phyloP scores from a whole-genome alignment of 129 eudicot genomes.

The Escallonia herrerae region DNA sequence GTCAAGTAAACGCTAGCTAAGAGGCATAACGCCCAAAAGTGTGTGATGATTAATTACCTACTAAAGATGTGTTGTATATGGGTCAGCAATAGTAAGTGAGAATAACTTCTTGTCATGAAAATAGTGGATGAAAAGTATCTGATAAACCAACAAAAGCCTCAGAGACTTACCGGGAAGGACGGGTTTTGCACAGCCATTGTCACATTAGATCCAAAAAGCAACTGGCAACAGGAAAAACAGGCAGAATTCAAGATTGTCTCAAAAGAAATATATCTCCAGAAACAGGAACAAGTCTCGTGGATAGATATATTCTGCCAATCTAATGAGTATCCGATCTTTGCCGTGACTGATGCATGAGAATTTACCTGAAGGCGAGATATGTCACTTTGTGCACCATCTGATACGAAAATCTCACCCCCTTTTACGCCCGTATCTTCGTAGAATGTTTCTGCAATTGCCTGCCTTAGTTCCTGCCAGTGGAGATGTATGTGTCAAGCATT shows the following conservation, averaged over 20 bases:
- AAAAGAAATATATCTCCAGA: background rate
- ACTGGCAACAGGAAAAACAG: slow-evolving; percentile 1
- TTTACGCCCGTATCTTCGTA: slow-evolving; percentile 21
- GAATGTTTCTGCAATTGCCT: slow-evolving; percentile 32
- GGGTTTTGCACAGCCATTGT: slow-evolving; percentile 20
- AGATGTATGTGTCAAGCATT: background rate
- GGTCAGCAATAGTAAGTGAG: too few species aligned
- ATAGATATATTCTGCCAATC: background rate
- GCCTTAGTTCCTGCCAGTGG: slow-evolving; percentile 22
- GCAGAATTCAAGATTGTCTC: background rate
- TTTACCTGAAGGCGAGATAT: slow-evolving; percentile 43
- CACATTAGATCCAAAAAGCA: slow-evolving; percentile 15
- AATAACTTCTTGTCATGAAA: too few species aligned
- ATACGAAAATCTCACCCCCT: slow-evolving; percentile 26
- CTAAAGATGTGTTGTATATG: background rate
- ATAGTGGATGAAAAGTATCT: too few species aligned
- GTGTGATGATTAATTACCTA: background rate
- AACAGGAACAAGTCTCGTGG: background rate
- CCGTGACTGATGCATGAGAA: background rate
- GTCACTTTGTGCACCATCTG: slow-evolving; percentile 51
- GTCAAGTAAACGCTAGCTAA: too few species aligned
- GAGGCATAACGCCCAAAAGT: background rate
- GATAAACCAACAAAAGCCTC: background rate
- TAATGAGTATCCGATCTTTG: background rate
- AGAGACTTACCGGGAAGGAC: slow-evolving; percentile 12